Conservation (phyloP, 768 basidiomycete genomes). For the Peribolospora baueri region DNA sequence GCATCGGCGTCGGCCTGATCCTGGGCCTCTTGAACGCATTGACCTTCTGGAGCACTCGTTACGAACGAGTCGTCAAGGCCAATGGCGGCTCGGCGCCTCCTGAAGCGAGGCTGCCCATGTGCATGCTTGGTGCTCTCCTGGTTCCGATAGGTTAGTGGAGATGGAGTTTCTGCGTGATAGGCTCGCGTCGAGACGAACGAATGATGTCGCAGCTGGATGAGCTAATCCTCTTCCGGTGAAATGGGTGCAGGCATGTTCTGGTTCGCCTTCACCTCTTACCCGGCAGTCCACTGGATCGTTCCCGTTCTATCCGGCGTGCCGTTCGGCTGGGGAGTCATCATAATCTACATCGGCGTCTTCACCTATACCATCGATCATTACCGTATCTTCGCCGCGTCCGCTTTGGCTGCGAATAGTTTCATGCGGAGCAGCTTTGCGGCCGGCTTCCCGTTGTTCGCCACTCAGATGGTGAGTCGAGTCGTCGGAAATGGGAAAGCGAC, state of each 20-base stretch:
- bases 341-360: too few relatives aligned
- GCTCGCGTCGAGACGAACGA: too few relatives aligned
- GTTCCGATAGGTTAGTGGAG: constrained; percentile 31
- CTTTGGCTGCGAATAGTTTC: too few relatives aligned
- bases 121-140: constrained; percentile 40
- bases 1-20: constrained; percentile 18
- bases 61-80: not conserved
- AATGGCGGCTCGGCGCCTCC: constrained; percentile 28
- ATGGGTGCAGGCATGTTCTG: constrained; percentile 25
- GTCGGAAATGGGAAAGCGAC: too few relatives aligned
- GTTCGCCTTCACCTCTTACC: constrained; percentile 33
- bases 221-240: not conserved
- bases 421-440: too few relatives aligned
- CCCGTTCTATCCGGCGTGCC: constrained; percentile 16
- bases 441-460: too few relatives aligned
- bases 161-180: not conserved
- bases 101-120: constrained; percentile 41
- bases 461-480: too few relatives aligned
- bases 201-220: too few relatives aligned
- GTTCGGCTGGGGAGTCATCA: too few relatives aligned
- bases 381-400: too few relatives aligned
- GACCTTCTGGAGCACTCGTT: too few relatives aligned
- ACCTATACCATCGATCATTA: too few relatives aligned
- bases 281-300: constrained; percentile 27
- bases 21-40: constrained; percentile 8